These are phyloP conservation scores for Phaffia tasmanica DNA, from an alignment of 768 basidiomycete genomes.

Conservation along the genomic window DNA sequence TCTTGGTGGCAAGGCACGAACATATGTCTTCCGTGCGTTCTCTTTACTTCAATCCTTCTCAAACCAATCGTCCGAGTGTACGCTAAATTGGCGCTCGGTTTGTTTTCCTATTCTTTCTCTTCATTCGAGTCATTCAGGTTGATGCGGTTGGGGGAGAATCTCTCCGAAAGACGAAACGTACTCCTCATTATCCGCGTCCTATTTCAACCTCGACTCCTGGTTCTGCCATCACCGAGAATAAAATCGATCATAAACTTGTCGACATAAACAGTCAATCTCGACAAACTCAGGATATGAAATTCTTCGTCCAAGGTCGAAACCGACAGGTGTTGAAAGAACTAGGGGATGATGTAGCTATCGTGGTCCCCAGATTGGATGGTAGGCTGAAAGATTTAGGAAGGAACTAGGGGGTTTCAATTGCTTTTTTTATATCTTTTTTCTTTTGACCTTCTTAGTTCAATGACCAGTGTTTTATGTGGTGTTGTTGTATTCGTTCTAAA, in stretches of 20 bases:
- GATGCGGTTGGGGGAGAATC: background rate
- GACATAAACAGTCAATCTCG: background rate
- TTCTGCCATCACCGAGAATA: background rate
- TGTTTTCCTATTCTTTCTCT: background rate
- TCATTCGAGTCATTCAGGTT: background rate
- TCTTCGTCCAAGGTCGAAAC: slow-evolving; percentile 7
- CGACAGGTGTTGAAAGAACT: slow-evolving; percentile 4
- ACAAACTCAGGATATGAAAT: background rate
- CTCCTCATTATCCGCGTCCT: background rate
- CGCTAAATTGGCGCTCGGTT: background rate
- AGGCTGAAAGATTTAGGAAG: slow-evolving; percentile 13
- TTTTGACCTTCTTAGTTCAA: too few species aligned
- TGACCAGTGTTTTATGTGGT: too few species aligned
- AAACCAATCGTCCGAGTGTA: too few species aligned
- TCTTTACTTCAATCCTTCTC: too few species aligned
- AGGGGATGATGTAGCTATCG: slow-evolving; percentile 19
- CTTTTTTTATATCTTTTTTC: too few species aligned
- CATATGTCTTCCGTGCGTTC: slow-evolving; percentile 60
- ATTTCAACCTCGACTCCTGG: background rate
- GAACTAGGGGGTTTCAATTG: background rate
- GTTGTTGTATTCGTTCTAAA: too few species aligned
- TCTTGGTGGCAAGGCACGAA: slow-evolving; percentile 54
- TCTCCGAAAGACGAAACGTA: background rate
- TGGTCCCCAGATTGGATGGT: slow-evolving; percentile 13
- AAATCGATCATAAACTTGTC: background rate